Base-by-base conservation (phyloP, 768 basidiomycete species). In the Trametes cubensis region DNA sequence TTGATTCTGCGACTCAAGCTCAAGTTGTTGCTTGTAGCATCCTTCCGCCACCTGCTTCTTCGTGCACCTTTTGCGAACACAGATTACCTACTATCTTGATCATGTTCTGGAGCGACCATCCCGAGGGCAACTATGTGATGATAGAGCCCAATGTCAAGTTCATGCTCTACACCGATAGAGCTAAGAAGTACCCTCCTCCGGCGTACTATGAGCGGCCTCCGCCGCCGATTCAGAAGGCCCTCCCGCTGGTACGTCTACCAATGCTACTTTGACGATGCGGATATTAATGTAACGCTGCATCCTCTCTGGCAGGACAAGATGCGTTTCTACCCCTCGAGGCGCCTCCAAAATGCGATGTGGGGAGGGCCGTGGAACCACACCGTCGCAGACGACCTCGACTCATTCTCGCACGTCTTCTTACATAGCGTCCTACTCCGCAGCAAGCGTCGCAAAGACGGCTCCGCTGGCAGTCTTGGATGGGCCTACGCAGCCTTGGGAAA, bases 351-450 rank as follows among this genome's bases (percentile, higher is more conserved):
- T 55, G 55, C 61, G 42, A 46, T 45, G 18, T 2, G 23, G 2
- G n/a, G 15, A 10, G 6, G 17, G n/a, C 51, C 30, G 3, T 62
- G 38, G 26, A 25, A 1, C 4, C 61, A 56, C 49, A 52, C 49
- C 10, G 55, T 56, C 8, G 61, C 41, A 4, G 61, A 62, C 61
- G 61, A 62, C 48, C 61, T 62, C 41, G 61, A 62, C 61, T 56
- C 61, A 20, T 51, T 62, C 49, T 14, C 55, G 18, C 55, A 62
- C 23, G 41, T 56, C 13, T 23, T 62, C 48, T 42, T 62, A 7
- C 49, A 62, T 30, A 21, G 21, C 11, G 15, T 62, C 41, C 40
- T 62, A 8, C n/a, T 44, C 26, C 61, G 61, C 41, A 49, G 17
- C 6, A 41, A 42, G 39, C 11, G 30, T 48, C 48, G 48, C 39